Evolutionary conservation across 129 eudicot genomes (phyloP).

Genomic region (Glebionis coronaria): DNA sequence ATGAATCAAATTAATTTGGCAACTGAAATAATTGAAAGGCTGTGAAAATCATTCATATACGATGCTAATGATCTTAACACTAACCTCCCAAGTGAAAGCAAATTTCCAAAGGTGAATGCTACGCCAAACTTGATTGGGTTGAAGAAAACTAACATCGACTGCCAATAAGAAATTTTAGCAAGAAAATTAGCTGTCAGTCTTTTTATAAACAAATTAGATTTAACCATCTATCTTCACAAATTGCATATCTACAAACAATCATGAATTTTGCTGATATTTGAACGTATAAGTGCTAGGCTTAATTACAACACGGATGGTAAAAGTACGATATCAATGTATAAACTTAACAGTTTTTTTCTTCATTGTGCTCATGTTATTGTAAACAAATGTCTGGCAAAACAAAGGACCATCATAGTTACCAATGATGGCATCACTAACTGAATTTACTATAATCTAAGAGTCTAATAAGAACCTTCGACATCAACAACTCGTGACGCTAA

Average conservation of each 20-base stretch:
- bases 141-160: constrained; percentile 98
- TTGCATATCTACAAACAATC: background rate
- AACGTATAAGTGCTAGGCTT: constrained; percentile 4
- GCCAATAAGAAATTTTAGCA: constrained; percentile 23
- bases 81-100: constrained; percentile 98
- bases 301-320: background rate
- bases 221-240: constrained; percentile 10
- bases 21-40: background rate
- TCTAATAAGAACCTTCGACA: background rate
- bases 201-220: background rate
- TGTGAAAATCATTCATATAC: background rate
- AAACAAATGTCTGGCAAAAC: background rate
- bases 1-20: background rate
- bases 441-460: background rate
- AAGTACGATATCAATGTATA: background rate
- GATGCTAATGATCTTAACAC: constrained; percentile 23
- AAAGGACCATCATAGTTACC: background rate
- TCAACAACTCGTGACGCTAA: background rate
- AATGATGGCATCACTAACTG: background rate
- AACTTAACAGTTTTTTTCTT: background rate
- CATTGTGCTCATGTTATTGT: background rate
- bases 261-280: background rate
- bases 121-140: constrained; percentile 94
- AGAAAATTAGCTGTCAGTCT: constrained; percentile 17
- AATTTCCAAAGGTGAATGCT: constrained; percentile 91